These are phyloP conservation scores for Neurospora sp. DNA, from an alignment of 2,329 filamentous ascomycete genomes.

Conservation along the genomic window DNA sequence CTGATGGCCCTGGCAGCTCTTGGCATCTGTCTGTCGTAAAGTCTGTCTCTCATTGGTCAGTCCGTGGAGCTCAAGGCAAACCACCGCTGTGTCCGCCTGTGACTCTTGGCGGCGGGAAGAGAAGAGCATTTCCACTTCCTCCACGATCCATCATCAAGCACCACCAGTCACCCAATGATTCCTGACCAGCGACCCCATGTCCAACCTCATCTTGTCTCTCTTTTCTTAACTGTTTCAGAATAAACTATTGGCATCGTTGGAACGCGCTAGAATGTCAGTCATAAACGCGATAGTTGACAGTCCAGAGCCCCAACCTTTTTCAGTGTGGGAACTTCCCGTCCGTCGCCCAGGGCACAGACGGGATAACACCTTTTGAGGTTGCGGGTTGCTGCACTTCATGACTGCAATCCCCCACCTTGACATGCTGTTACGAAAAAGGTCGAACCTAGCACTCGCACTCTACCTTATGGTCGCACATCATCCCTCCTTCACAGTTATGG, in stretches of 20 bases:
- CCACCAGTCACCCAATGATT: not conserved
- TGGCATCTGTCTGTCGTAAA: not conserved
- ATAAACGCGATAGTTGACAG: not conserved
- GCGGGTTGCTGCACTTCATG: not conserved
- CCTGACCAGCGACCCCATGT: not conserved
- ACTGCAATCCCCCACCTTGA: not conserved
- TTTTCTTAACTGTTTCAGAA: not conserved
- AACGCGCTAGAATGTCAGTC: not conserved
- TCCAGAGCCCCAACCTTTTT: not conserved
- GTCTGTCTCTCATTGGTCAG: not conserved
- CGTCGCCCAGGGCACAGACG: not conserved
- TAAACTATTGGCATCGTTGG: not conserved
- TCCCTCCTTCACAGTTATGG: not conserved
- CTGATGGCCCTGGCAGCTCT: not conserved
- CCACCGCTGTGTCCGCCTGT: not conserved
- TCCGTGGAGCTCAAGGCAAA: not conserved
- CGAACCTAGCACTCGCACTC: not conserved
- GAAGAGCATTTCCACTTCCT: not conserved
- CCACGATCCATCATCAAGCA: not conserved
- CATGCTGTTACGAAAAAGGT: not conserved
- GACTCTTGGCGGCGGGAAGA: not conserved
- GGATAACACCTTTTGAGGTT: not conserved
- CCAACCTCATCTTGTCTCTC: not conserved
- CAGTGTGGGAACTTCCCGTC: not conserved
- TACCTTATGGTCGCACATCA: not conserved